Conservation (phyloP, 2,329 filamentous ascomycete species). For the Colletotrichum nymphaeae region DNA sequence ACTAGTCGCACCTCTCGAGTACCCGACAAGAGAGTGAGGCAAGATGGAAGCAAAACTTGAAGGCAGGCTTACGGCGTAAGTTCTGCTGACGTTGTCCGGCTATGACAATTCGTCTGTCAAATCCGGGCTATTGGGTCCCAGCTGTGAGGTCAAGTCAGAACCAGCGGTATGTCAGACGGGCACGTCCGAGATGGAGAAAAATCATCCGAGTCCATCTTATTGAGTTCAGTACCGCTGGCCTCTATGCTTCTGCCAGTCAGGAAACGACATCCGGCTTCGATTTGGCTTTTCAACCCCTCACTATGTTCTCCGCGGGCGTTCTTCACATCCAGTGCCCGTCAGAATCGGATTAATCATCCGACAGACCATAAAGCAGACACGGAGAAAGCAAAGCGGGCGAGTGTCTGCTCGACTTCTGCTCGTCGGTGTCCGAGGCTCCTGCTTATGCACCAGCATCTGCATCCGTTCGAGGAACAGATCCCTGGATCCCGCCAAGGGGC, state of each 20-base stretch:
- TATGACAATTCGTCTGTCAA: neutral
- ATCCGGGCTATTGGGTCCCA: slow-evolving; percentile 10
- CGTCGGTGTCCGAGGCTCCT: slow-evolving; percentile 13
- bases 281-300: neutral
- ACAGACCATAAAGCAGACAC: neutral
- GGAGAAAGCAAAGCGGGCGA: slow-evolving; percentile 1
- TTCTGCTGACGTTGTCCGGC: neutral
- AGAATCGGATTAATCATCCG: neutral
- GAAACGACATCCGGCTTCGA: slow-evolving; percentile 6
- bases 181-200: neutral
- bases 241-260: slow-evolving; percentile 2
- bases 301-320: neutral
- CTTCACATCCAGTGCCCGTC: neutral
- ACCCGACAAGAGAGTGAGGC: neutral
- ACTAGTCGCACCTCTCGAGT: neutral
- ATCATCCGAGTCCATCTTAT: neutral
- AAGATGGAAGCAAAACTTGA: neutral
- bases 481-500: slow-evolving; percentile 26
- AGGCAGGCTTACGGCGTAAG: neutral
- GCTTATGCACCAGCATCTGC: slow-evolving; percentile 1
- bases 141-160: slow-evolving; percentile 3
- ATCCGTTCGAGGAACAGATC: slow-evolving; percentile 24
- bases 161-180: slow-evolving; percentile 15
- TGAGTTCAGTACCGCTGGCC: neutral
- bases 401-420: neutral